A percentile compares a stretch with the other conserved stretches of the same genome.
phyloP scores from a whole-genome alignment of 2,329 filamentous ascomycete genomes.

The Rhynchosporium graminicola region DNA sequence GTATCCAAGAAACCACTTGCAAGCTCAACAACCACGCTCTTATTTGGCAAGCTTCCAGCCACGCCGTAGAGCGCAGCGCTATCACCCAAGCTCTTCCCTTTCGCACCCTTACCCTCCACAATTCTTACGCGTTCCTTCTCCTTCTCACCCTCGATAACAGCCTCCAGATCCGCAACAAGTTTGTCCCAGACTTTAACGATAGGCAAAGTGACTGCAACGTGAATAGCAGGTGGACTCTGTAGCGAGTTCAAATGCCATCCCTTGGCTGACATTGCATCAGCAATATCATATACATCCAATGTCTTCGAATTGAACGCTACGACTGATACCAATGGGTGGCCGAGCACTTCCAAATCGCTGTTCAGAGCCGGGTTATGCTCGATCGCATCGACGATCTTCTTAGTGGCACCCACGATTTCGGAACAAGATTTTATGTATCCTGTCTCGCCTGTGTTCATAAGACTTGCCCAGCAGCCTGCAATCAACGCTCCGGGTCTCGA shows the following conservation, averaged over 20 bases:
- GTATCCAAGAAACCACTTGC: conserved; percentile 91
- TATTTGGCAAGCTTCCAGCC: conserved; percentile 91
- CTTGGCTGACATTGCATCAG: conserved; percentile 78
- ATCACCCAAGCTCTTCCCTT: conserved; percentile 72
- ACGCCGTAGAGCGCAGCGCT: conserved; percentile 91
- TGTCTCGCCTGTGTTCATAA: conserved; percentile 84
- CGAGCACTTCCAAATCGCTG: conserved; percentile 76
- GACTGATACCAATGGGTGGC: conserved; percentile 84
- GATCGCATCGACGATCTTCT: conserved; percentile 78
- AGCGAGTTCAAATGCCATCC: conserved; percentile 97
- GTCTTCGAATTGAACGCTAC: conserved; percentile 82
- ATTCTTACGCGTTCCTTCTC: conserved; percentile 76
- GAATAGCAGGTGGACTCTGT: conserved; percentile 87
- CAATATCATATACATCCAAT: conserved; percentile 93
- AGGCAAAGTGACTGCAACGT: conserved; percentile 89
- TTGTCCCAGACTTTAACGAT: conserved; percentile 79
- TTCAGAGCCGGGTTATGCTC: conserved; percentile 67
- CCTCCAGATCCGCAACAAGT: conserved; percentile 72
- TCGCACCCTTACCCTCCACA: conserved; percentile 65
- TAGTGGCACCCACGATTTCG: conserved; percentile 83
- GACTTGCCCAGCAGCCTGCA: conserved; percentile 89
- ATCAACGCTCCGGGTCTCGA: conserved; percentile 92
- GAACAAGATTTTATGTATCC: conserved; percentile 87
- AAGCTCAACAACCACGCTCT: conserved; percentile 88
- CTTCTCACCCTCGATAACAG: conserved; percentile 68